Evolutionary conservation across 768 basidiomycete species (phyloP), one percentile per base, ranked within the genome.

Genomic region (Jaapia argillacea): DNA sequence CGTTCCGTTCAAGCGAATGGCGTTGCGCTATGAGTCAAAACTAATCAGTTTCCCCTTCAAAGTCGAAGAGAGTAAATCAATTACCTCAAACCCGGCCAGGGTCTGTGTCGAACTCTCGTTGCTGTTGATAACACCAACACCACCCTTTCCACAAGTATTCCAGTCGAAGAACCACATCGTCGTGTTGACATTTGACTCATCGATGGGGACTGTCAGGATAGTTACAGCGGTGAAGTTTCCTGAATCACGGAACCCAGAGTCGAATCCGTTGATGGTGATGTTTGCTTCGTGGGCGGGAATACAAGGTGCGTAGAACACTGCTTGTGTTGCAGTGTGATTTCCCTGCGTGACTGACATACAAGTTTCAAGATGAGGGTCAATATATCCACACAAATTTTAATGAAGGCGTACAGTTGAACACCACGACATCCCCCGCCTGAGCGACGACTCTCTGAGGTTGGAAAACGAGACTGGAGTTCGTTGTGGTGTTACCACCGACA

Each of bases 141-240:
- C 78, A 41, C 77, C 79, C 41, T 64, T 47, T 2, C 62, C 67
- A 56, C 79, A 81, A 5, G 70, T 70, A 48, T 67, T 69, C 46
- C 50, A 54, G 60, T 81, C 79, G 56, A 61, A 81, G 57, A 76
- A 81, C 77, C 77, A 81, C 39, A 77, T 63, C 16, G 78, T 72
- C 7, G 47, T 51, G 44, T 64, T 66, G 46, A 55, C 61, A 45
- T 70, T 62, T 42, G 71, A 58, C 6, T 54, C 44, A 36, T 54
- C 51, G 53, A 81, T 67, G 16, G 69, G 61, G 31, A 78, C 63
- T 21, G 55, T 25, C 28, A 75, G 64, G 40, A 63, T 65, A 22
- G 75, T 74, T 43, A 68, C 53, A 16, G 67, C 60, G 6, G 68
- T 66, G 39, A 64, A 69, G 51, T 77, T 74, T 33, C 58, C 64